Base-by-base conservation (phyloP, 1,139 yeast genomes). In the Zygosaccharomyces sapae region DNA sequence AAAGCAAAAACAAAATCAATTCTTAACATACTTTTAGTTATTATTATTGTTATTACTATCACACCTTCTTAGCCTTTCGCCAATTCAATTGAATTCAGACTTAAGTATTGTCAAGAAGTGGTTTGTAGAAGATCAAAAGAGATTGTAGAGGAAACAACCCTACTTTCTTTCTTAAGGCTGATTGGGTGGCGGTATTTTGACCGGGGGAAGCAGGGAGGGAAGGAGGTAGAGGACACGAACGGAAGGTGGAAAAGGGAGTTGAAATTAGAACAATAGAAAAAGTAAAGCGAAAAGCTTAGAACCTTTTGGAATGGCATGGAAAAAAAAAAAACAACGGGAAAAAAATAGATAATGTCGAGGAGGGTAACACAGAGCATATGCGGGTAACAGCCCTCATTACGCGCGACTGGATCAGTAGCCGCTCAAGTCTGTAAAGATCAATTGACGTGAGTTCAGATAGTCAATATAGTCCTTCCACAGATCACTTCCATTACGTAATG, bases 381-480 rank as follows among this genome's bases (percentile, higher is more conserved):
- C 16, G 16, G 16, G 16, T 16, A 16, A 16, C 16, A 16, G n/a
- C n/a, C n/a, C n/a, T n/a, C n/a, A n/a, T n/a, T n/a, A n/a, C n/a
- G n/a, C n/a, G n/a, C n/a, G n/a, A n/a, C n/a, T n/a, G n/a, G n/a
- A n/a, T n/a, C 55, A 59, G 44, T 57, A 61, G 7, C 38, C 51
- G 9, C 53, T 55, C 8, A 60, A 37, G 33, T 47, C 54, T 3
- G 48, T 33, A 19, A 47, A 52, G 3, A 63, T 51, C 7, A 56
- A 48, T 8, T 53, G 43, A 19, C 57, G 57, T 18, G 49, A 47
- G 33, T 65, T 62, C 45, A 76, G 57, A 48, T 70, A 70, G 1
- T 41, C 65, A 49, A 81, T 66, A 57, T 80, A 79, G 43, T 75
- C 76, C 9, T 62, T 67, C 89, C 88, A 83, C 38, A 80, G 59